A percentile compares a stretch with the other conserved stretches of the same genome.
phyloP scores from a whole-genome alignment of 2,329 filamentous ascomycete genomes.

The Curvularia sp. region DNA sequence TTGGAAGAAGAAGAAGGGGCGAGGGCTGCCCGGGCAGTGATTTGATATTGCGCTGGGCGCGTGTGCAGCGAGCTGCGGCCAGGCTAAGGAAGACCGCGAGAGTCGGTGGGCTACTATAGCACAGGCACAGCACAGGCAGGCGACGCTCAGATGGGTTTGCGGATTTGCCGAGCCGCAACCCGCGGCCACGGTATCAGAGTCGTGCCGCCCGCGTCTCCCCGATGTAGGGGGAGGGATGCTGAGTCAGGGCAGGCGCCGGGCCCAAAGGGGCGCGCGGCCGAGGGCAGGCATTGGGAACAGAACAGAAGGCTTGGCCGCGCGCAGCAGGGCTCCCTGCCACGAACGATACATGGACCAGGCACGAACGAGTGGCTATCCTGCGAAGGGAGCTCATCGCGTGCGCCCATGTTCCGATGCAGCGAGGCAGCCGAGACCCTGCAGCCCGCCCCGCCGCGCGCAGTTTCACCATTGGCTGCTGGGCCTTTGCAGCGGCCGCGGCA shows the following conservation, averaged over 20 bases:
- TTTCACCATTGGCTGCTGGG: not conserved
- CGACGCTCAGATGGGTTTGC: constrained; percentile 19
- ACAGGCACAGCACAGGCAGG: not conserved
- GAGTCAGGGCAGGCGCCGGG: constrained; percentile 11
- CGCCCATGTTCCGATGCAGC: constrained; percentile 5
- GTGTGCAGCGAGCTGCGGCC: not conserved
- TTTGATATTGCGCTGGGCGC: no score
- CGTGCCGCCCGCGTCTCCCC: constrained; percentile 21
- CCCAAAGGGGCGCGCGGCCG: constrained; percentile 16
- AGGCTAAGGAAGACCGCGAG: constrained; percentile 1
- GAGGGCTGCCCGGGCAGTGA: not conserved
- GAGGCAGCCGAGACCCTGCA: constrained; percentile 10
- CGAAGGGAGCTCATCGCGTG: not conserved
- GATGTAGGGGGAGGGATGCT: constrained; percentile 16
- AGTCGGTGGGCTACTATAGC: no score
- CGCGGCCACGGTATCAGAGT: constrained; percentile 27
- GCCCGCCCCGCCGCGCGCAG: not conserved
- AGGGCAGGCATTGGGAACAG: constrained; percentile 8
- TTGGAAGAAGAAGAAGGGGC: no score
- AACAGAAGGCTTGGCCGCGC: no score
- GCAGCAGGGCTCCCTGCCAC: constrained; percentile 8
- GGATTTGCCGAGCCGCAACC: constrained; percentile 30
- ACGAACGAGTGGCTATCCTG: not conserved
- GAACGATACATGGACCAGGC: constrained; percentile 13
- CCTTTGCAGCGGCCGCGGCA: no score